Percentiles rank a stretch among this genome's conserved stretches.
These are phyloP conservation scores for Suillus brevipes DNA, from an alignment of 768 basidiomycete species.

Conservation along the genomic window DNA sequence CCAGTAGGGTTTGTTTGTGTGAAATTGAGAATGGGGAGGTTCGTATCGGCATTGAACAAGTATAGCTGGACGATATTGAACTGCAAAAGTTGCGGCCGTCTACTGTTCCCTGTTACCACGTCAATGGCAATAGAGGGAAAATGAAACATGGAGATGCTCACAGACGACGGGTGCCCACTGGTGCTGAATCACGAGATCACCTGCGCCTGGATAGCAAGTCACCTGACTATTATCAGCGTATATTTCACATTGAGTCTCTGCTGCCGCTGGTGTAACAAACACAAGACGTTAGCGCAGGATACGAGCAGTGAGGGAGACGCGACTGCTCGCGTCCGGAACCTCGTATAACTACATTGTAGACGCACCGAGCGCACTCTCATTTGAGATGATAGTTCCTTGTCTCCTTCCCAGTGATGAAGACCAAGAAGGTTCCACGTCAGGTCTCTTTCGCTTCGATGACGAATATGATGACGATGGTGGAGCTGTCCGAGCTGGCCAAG, in stretches of 20 bases:
- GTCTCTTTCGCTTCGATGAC: conserved; percentile 36
- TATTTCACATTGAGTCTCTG: conserved; percentile 50
- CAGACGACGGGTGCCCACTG: conserved; percentile 79
- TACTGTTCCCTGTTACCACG: conserved; percentile 65
- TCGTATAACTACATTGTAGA: conserved; percentile 13
- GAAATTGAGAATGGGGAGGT: conserved; percentile 44
- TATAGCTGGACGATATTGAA: conserved; percentile 68
- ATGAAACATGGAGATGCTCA: conserved; percentile 43
- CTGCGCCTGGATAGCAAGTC: conserved; percentile 70
- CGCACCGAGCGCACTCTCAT: conserved; percentile 27
- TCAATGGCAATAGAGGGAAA: conserved; percentile 15
- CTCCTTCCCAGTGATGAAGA: conserved; percentile 17
- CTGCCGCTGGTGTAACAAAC: conserved; percentile 31
- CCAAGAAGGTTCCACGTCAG: conserved; percentile 31
- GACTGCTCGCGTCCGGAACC: conserved; percentile 13
- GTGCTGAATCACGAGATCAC: conserved; percentile 65
- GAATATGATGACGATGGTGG: conserved; percentile 26
- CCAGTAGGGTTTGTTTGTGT: conserved; percentile 53
- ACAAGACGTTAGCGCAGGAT: conserved; percentile 13
- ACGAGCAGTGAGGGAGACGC: conserved; percentile 7
- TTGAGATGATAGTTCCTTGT: conserved; percentile 28
- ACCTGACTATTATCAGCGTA: conserved; percentile 67
- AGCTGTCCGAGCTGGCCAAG: conserved; percentile 48
- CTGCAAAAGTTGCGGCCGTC: conserved; percentile 64
- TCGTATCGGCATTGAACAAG: conserved; percentile 74